Percentiles rank a stretch among this genome's conserved stretches.
These are phyloP conservation scores for Sindora glabra DNA, from an alignment of 306 rosid species.

Conservation along the genomic window DNA sequence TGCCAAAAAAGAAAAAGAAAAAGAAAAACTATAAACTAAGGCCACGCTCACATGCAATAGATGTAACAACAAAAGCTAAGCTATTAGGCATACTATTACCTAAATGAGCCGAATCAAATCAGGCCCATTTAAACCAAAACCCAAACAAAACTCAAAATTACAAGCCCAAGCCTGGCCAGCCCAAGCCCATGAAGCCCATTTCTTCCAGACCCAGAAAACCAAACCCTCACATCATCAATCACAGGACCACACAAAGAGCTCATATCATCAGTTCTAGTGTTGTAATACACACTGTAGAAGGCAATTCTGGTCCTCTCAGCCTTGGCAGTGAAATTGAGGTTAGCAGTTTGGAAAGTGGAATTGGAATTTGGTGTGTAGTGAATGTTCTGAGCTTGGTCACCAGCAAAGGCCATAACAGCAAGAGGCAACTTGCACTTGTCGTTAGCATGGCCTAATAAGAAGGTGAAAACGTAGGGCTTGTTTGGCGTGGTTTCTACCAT, in stretches of 20 bases:
- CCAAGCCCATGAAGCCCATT: conserved; percentile 27
- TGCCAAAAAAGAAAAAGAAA: too few relatives aligned
- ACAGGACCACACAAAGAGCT: conserved; percentile 94
- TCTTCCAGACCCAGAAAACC: conserved; percentile 54
- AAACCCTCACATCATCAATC: conserved; percentile 75
- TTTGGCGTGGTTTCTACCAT: conserved; percentile 79
- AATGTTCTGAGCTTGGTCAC: conserved; percentile 79
- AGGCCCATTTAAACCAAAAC: conserved; percentile 22
- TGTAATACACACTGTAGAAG: conserved; percentile 82
- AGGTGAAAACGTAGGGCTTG: conserved; percentile 58
- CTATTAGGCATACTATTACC: background rate
- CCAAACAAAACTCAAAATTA: conserved; percentile 8
- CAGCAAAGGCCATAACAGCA: conserved; percentile 92
- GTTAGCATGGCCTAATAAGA: conserved; percentile 70
- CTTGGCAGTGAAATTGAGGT: conserved; percentile 83
- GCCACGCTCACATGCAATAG: too few relatives aligned
- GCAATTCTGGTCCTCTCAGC: conserved; percentile 89
- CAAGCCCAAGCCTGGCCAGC: conserved; percentile 25
- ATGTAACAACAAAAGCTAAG: conserved; percentile 9
- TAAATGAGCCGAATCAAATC: conserved; percentile 14
- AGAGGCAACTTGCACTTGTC: conserved; percentile 94
- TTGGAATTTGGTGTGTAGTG: conserved; percentile 86
- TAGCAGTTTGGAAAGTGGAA: conserved; percentile 51
- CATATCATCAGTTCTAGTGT: conserved; percentile 83
- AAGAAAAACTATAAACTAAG: too few relatives aligned